Evolutionary conservation across 2,329 filamentous ascomycete genomes (phyloP), one percentile per base, ranked within the genome.

Genomic region (Calonectria naviculata): DNA sequence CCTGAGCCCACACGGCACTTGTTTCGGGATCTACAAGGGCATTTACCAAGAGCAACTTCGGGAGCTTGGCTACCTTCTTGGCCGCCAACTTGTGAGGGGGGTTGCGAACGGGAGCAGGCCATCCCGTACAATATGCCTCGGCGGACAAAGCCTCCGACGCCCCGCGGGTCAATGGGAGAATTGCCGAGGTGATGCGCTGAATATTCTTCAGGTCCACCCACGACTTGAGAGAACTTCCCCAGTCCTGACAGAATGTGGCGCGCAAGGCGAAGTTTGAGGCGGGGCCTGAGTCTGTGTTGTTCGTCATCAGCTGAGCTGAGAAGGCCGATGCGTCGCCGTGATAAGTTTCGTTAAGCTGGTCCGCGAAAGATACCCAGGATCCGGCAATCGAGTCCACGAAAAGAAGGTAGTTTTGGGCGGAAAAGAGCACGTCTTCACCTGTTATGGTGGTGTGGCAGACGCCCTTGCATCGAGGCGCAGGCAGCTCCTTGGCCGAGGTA

Each of bases 231-330:
- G 41, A 56, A 44, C 76, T 77, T 15, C 65, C 54, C 71, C 75
- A 79, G 13, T 79, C 77, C 44, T 76, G 75, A 44, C 77, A 79
- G 12, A 76, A 75, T 5, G 77, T 68, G 2, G 77, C 77, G 15
- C 78, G 68, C 8, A 73, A 72, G 9, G 62, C 61, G 5, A 74
- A 79, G 17, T 58, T 34, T 13, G 52, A 58, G 5, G 34, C 5
- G 4, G 52, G 31, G 19, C 21, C 21, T 21, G 21, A n/a, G 3
- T 46, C 15, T 29, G 63, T n/a, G 15, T 65, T 60, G 19, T 44
- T 31, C 10, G 61, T 60, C 0, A 68, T 70, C 1, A 74, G 68
- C 1, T 44, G 10, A 1, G 72, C 70, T 0, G 77, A 76, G 4
- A 79, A 42, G 4, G 61, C 66, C 2, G 76, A 72, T 2, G 77